These are phyloP conservation scores for Hura crepitans DNA, from an alignment of 441 rosid genomes.

Conservation along the genomic window DNA sequence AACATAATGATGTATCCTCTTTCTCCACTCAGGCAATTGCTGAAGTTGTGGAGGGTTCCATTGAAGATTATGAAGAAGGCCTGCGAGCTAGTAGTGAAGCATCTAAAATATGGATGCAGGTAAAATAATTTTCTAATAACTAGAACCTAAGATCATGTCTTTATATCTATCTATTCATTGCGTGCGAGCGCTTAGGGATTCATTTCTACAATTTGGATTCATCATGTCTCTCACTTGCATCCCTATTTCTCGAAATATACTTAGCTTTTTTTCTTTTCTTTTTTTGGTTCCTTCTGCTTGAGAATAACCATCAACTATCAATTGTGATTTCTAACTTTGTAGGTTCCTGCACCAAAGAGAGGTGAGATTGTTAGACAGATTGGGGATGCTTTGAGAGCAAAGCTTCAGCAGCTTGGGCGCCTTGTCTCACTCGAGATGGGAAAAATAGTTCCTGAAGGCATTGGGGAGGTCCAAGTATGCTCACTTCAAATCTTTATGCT, in stretches of 20 bases:
- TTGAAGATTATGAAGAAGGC: conserved; percentile 79
- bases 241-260: neutral
- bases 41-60: conserved; percentile 70
- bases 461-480: conserved; percentile 95
- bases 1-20: neutral
- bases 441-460: conserved; percentile 90
- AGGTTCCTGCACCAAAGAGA: conserved; percentile 98
- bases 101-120: conserved; percentile 84
- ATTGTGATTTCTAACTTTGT: neutral
- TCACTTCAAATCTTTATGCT: neutral
- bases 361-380: conserved; percentile 96
- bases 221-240: neutral
- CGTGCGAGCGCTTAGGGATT: neutral
- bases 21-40: conserved; percentile 57
- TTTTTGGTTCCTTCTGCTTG: neutral
- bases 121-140: conserved; percentile 16
- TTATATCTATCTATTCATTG: too few species aligned
- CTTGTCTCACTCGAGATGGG: conserved; percentile 98
- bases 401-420: conserved; percentile 74
- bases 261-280: neutral
- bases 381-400: conserved; percentile 80
- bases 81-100: conserved; percentile 81
- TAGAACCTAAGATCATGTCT: too few species aligned
- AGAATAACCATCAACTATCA: neutral
- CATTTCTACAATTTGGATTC: neutral